phyloP scores from a whole-genome alignment of 1,284 basidiomycete genomes.

The Cryptococcus sp. region DNA sequence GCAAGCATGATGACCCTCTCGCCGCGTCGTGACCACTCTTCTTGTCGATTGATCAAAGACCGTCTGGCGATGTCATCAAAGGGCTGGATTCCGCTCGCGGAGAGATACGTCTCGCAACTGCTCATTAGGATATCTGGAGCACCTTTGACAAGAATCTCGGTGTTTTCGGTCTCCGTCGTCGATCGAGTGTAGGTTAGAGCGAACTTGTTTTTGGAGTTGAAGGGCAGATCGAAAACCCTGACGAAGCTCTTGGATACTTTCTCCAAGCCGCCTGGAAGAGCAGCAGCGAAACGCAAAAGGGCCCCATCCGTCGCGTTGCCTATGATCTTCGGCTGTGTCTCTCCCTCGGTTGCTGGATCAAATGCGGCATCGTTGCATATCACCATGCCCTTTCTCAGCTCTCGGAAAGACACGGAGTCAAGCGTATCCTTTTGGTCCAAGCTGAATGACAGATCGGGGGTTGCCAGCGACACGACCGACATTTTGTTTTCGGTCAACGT shows the following conservation, averaged over 20 bases:
- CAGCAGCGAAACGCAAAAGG: conserved; percentile 60
- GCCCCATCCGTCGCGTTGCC: conserved; percentile 65
- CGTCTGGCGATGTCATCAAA: conserved; percentile 38
- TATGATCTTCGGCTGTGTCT: conserved; percentile 56
- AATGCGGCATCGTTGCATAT: conserved; percentile 65
- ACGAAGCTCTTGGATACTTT: neutral
- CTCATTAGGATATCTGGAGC: conserved; percentile 60
- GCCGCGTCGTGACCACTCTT: conserved; percentile 58
- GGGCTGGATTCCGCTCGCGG: conserved; percentile 46
- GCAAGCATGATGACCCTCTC: conserved; percentile 55
- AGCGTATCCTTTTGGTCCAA: conserved; percentile 18
- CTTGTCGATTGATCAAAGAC: conserved; percentile 51
- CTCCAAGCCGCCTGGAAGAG: conserved; percentile 30
- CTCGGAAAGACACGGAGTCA: conserved; percentile 10
- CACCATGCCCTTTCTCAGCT: conserved; percentile 2
- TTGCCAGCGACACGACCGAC: conserved; percentile 64
- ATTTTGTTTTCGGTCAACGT: conserved; percentile 97
- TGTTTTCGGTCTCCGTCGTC: neutral
- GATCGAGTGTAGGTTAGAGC: conserved; percentile 53
- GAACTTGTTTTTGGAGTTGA: conserved; percentile 65
- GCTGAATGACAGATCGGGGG: conserved; percentile 44
- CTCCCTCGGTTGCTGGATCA: conserved; percentile 45
- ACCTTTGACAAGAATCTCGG: conserved; percentile 46
- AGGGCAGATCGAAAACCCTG: conserved; percentile 52
- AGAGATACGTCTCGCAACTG: conserved; percentile 51